Conservation (phyloP, 352 stramenopile genomes). For the Phytophthora vignae region DNA sequence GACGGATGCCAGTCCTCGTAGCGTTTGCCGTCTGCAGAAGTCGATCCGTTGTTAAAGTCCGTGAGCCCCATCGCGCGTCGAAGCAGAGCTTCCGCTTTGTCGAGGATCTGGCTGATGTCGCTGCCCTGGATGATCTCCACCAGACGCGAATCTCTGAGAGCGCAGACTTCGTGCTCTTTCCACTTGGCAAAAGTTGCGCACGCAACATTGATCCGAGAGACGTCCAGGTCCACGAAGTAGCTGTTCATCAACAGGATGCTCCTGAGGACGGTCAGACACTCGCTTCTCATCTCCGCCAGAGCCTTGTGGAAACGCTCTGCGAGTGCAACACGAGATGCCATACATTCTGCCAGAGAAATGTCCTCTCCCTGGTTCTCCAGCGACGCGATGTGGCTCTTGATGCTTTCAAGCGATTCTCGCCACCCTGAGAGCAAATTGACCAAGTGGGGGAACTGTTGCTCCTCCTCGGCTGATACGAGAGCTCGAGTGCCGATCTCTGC, state of each 20-base stretch:
- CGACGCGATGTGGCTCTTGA: slow-evolving; percentile 46
- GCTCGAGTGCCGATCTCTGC: slow-evolving; percentile 43
- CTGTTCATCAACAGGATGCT: slow-evolving; percentile 65
- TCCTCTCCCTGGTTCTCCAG: slow-evolving; percentile 43
- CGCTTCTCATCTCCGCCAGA: slow-evolving; percentile 44
- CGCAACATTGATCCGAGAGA: slow-evolving; percentile 53
- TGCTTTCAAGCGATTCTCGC: slow-evolving; percentile 32
- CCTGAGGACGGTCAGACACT: slow-evolving; percentile 55
- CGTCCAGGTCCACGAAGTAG: slow-evolving; percentile 69
- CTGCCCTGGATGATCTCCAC: slow-evolving; percentile 46
- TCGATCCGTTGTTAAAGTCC: slow-evolving; percentile 52
- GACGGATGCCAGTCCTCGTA: slow-evolving; percentile 66
- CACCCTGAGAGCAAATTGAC: slow-evolving; percentile 39
- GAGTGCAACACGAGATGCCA: slow-evolving; percentile 34
- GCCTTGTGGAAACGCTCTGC: slow-evolving; percentile 53
- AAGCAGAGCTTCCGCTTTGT: slow-evolving; percentile 40
- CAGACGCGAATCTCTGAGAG: slow-evolving; percentile 48
- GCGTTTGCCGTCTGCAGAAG: slow-evolving; percentile 40
- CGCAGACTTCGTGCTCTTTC: slow-evolving; percentile 47
- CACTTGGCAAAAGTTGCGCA: slow-evolving; percentile 37
- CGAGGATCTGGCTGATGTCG: slow-evolving; percentile 48
- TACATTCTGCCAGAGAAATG: slow-evolving; percentile 39
- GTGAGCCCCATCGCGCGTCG: slow-evolving; percentile 53
- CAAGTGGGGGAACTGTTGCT: slow-evolving; percentile 49
- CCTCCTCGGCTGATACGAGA: slow-evolving; percentile 33